These are phyloP conservation scores for Nyctanthes arbortristis DNA, from an alignment of 257 asterid genomes.

Conservation along the genomic window DNA sequence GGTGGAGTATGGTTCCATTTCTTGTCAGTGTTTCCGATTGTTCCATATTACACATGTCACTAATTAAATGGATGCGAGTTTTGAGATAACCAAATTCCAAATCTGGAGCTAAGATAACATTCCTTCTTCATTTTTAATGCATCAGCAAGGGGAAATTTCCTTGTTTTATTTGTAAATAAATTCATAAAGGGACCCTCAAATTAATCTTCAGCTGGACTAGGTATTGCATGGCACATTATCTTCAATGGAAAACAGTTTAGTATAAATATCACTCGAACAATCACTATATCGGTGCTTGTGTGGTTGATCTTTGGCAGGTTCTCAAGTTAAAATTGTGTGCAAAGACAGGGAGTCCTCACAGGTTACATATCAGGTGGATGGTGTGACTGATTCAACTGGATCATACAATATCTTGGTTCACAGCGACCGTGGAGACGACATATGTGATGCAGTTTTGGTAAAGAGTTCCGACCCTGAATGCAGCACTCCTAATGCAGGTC, in stretches of 20 bases:
- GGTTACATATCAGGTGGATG: conserved; percentile 28
- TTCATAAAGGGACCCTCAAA: neutral
- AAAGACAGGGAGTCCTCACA: conserved; percentile 21
- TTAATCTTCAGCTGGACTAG: no score
- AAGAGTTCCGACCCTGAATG: conserved; percentile 44
- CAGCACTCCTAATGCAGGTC: conserved; percentile 35
- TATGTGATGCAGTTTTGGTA: conserved; percentile 39
- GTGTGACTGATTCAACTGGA: conserved; percentile 37
- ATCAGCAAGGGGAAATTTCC: neutral
- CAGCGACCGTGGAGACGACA: conserved; percentile 39
- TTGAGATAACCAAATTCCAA: neutral
- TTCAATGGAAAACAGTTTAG: no score
- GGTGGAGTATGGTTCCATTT: no score
- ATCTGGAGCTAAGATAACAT: neutral
- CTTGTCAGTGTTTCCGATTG: no score
- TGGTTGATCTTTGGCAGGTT: conserved; percentile 39
- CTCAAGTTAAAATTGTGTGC: conserved; percentile 48
- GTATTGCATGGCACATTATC: no score
- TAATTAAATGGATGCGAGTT: no score
- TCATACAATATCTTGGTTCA: conserved; percentile 26
- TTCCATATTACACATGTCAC: no score
- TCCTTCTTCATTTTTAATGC: neutral
- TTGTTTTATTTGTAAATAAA: neutral
- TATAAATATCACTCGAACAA: no score
- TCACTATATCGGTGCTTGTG: neutral